Evolutionary conservation across 441 rosid genomes (phyloP).

Genomic region (Monsonia emarginata): DNA sequence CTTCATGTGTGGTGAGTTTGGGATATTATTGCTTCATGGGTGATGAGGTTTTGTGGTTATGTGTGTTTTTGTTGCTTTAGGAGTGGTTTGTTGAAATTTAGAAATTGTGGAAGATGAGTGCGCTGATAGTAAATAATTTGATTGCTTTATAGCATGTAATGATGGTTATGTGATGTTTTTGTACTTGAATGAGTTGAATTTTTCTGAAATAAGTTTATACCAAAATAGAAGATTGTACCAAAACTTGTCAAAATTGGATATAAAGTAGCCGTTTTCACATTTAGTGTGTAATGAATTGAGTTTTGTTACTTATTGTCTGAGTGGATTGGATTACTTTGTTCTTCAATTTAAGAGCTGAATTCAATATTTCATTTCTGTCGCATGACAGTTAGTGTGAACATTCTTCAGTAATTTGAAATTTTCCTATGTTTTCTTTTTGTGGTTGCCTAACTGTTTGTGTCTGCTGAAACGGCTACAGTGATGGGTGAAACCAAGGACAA

Average conservation of each 20-base stretch:
- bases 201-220: not conserved
- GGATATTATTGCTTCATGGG: not conserved
- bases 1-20: not conserved
- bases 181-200: too few species aligned
- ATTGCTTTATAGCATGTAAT: not conserved
- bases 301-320: not conserved
- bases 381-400: not conserved
- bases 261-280: too few species aligned
- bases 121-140: not conserved
- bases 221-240: not conserved
- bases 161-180: too few species aligned
- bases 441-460: too few species aligned
- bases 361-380: not conserved
- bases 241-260: not conserved
- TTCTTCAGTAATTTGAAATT: too few species aligned
- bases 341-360: not conserved
- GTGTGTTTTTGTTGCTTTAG: not conserved
- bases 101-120: not conserved
- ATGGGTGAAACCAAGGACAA: too few species aligned
- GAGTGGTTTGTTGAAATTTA: not conserved
- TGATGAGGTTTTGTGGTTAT: not conserved
- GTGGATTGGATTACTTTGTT: not conserved
- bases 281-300: not conserved
- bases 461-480: too few species aligned
- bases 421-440: too few species aligned